Percentiles rank a stretch among this genome's conserved stretches.
Conservation (phyloP, 1,284 basidiomycete species). For the Malassezia vespertilionis region DNA sequence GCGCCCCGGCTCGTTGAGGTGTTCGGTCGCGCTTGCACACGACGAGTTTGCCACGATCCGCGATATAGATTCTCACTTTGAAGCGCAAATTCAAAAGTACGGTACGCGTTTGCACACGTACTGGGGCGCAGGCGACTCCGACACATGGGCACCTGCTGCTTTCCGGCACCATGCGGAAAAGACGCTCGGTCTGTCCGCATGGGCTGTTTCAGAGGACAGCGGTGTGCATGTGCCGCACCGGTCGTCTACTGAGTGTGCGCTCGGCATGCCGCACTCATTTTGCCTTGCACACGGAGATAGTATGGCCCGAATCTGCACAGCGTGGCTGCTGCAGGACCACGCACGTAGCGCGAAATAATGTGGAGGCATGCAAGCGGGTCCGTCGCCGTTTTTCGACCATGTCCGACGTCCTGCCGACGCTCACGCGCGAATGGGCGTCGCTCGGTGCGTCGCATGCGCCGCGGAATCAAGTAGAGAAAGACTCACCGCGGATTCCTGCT, state of each 20-base stretch:
- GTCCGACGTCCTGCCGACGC: conserved; percentile 10
- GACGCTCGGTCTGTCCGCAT: neutral
- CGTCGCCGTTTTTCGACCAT: neutral
- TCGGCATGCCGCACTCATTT: conserved; percentile 10
- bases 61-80: neutral
- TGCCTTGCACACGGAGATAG: conserved; percentile 5
- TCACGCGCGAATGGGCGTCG: conserved; percentile 16
- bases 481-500: conserved; percentile 9
- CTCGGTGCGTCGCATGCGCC: conserved; percentile 14
- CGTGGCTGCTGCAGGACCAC: too few species aligned
- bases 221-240: neutral
- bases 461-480: neutral
- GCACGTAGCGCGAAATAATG: neutral
- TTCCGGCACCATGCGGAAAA: conserved; percentile 7
- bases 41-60: conserved; percentile 9
- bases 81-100: neutral
- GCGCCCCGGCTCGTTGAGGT: neutral
- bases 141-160: conserved; percentile 11
- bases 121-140: conserved; percentile 10
- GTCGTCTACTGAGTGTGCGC: conserved; percentile 7
- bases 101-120: conserved; percentile 4
- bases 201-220: too few species aligned
- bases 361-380: too few species aligned
- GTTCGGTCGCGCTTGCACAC: conserved; percentile 3
- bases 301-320: conserved; percentile 4